Conservation (phyloP, 2,329 filamentous ascomycete genomes). For the Colletotrichum sp. region DNA sequence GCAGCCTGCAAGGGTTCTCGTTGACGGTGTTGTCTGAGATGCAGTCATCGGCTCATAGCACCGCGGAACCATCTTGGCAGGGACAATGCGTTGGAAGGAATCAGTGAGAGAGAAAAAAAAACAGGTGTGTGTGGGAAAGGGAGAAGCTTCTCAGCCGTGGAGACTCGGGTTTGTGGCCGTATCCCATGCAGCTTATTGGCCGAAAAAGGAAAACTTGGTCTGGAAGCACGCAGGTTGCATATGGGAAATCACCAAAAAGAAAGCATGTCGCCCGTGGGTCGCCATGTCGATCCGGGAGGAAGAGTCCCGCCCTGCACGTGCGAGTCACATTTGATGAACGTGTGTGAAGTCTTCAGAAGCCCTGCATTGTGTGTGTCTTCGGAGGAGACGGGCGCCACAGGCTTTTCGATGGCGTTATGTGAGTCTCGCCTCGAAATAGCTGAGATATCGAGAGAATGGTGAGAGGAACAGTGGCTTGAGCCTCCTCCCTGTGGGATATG, state of each 20-base stretch:
- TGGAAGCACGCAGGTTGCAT: constrained; percentile 3
- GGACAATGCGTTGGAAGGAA: neutral
- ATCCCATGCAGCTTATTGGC: neutral
- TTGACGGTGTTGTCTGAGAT: constrained; percentile 8
- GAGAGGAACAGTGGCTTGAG: neutral
- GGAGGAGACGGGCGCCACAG: neutral
- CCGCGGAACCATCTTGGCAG: constrained; percentile 3
- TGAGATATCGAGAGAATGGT: neutral
- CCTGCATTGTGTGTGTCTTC: neutral
- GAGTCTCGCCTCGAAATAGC: neutral
- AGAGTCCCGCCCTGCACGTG: neutral
- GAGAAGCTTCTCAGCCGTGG: neutral
- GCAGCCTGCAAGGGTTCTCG: constrained; percentile 12
- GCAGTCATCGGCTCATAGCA: constrained; percentile 4
- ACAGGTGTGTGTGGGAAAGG: neutral
- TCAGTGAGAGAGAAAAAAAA: neutral
- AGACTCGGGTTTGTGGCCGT: neutral
- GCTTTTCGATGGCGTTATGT: neutral
- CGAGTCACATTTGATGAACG: constrained; percentile 12
- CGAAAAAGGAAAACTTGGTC: neutral
- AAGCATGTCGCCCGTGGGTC: neutral
- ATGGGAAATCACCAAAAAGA: constrained; percentile 6
- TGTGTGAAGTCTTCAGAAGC: constrained; percentile 8
- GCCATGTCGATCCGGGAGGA: neutral
- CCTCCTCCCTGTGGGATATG: neutral